Evolutionary conservation across 768 basidiomycete species (phyloP).

Genomic region (Symmetrospora coprosmae): DNA sequence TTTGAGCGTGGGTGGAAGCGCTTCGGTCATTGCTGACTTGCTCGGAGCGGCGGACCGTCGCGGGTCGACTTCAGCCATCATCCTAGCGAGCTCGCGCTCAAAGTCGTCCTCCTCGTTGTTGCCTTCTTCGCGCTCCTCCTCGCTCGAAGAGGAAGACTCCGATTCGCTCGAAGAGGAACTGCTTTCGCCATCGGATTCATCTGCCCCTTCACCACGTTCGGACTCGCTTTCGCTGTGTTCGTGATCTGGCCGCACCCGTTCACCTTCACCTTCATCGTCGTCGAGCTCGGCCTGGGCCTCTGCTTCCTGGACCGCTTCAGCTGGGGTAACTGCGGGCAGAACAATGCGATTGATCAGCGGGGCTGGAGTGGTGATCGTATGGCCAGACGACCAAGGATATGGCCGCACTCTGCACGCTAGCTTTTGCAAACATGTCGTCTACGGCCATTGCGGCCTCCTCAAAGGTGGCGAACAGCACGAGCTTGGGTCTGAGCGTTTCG

Average conservation of each 20-base stretch:
- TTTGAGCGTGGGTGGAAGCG: slow-evolving; percentile 31
- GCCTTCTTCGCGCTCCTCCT: slow-evolving; percentile 37
- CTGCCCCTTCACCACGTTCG: background rate
- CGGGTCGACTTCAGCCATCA: slow-evolving; percentile 56
- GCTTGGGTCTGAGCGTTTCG: slow-evolving; percentile 82
- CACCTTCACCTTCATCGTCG: slow-evolving; percentile 13
- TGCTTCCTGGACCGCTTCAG: background rate
- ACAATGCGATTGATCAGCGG: no score
- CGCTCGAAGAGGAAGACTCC: no score
- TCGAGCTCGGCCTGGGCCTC: background rate
- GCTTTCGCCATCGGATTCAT: background rate
- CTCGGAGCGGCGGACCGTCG: background rate
- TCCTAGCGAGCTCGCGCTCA: slow-evolving; percentile 84
- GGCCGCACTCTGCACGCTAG: no score
- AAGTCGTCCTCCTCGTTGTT: slow-evolving; percentile 58
- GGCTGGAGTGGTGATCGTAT: no score
- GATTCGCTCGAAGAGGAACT: background rate
- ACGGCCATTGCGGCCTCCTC: slow-evolving; percentile 77
- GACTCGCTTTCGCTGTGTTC: background rate
- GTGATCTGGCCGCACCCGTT: slow-evolving; percentile 27
- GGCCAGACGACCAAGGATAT: no score
- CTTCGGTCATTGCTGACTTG: slow-evolving; percentile 41
- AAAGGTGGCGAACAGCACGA: slow-evolving; percentile 53
- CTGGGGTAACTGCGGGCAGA: no score
- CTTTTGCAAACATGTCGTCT: slow-evolving; percentile 64